These are phyloP conservation scores for Zopfia rhizophila DNA, from an alignment of 2,329 filamentous ascomycete genomes.

Conservation along the genomic window DNA sequence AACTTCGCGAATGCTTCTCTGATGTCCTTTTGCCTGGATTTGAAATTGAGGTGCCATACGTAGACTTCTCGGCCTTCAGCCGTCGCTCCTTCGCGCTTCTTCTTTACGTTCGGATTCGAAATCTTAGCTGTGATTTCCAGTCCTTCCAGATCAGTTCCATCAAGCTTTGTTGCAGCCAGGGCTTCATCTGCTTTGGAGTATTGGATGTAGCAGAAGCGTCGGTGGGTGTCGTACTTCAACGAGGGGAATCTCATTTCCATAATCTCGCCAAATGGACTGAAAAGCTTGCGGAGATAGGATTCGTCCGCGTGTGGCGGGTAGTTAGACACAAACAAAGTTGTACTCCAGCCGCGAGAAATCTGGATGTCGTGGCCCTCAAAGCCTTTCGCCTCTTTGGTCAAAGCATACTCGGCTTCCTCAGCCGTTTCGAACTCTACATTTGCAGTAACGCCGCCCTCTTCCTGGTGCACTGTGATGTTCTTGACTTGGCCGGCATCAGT, in stretches of 20 bases:
- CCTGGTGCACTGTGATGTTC: constrained; percentile 74
- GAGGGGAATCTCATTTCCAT: constrained; percentile 90
- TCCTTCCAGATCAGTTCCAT: constrained; percentile 74
- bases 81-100: constrained; percentile 80
- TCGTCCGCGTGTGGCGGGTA: constrained; percentile 84
- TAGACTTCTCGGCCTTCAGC: constrained; percentile 91
- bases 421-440: constrained; percentile 85
- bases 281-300: constrained; percentile 73
- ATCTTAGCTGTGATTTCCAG: constrained; percentile 80
- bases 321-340: constrained; percentile 91
- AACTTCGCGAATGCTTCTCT: constrained; percentile 77
- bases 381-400: constrained; percentile 82
- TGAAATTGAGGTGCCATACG: constrained; percentile 85
- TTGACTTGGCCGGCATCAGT: constrained; percentile 88
- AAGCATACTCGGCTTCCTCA: constrained; percentile 83
- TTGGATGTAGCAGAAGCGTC: constrained; percentile 96
- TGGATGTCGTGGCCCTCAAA: constrained; percentile 78
- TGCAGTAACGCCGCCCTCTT: constrained; percentile 72
- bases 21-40: constrained; percentile 78
- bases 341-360: constrained; percentile 77
- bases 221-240: constrained; percentile 85
- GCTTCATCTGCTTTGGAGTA: constrained; percentile 68
- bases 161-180: constrained; percentile 71
- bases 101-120: constrained; percentile 82
- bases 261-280: constrained; percentile 78